These are phyloP conservation scores for Neolentinus lepideus DNA, from an alignment of 1,284 basidiomycete species.

Conservation along the genomic window DNA sequence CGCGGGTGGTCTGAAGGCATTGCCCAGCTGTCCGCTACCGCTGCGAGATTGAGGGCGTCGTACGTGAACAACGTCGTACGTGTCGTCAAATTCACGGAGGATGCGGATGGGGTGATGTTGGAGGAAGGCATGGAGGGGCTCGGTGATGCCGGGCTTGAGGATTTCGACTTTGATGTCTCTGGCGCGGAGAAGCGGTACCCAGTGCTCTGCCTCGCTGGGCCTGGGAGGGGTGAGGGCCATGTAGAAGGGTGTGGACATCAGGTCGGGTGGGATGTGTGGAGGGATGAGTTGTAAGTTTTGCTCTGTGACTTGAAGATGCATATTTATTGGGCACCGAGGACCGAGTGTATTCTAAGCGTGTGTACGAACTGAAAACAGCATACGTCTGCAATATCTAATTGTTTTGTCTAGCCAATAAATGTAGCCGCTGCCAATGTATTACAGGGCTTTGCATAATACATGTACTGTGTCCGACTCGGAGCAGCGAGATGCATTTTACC, in stretches of 20 bases:
- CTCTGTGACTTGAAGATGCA: background rate
- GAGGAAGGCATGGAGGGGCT: slow-evolving; percentile 41
- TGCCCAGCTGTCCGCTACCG: slow-evolving; percentile 32
- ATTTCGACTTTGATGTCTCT: slow-evolving; percentile 2
- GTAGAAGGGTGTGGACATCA: slow-evolving; percentile 21
- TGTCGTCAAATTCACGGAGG: slow-evolving; percentile 30
- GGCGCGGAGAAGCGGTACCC: slow-evolving; percentile 22
- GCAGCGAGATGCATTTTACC: no score
- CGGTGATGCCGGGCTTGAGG: slow-evolving; percentile 31
- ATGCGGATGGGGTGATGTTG: slow-evolving; percentile 11
- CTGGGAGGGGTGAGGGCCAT: slow-evolving; percentile 17
- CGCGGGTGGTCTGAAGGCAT: slow-evolving; percentile 56
- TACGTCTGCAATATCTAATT: no score
- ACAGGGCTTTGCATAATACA: no score
- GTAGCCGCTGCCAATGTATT: no score
- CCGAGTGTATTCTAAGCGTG: no score
- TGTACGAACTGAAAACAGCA: no score
- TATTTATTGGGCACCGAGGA: no score
- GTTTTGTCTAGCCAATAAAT: no score
- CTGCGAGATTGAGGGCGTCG: slow-evolving; percentile 35
- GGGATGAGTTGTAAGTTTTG: slow-evolving; percentile 19
- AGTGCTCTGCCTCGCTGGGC: slow-evolving; percentile 40
- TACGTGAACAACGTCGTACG: slow-evolving; percentile 34
- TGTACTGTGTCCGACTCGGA: no score
- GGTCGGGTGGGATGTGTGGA: slow-evolving; percentile 20